Evolutionary conservation across 1,139 yeast species (phyloP), one percentile per base, ranked within the genome.

Genomic region (Pichia sp.): DNA sequence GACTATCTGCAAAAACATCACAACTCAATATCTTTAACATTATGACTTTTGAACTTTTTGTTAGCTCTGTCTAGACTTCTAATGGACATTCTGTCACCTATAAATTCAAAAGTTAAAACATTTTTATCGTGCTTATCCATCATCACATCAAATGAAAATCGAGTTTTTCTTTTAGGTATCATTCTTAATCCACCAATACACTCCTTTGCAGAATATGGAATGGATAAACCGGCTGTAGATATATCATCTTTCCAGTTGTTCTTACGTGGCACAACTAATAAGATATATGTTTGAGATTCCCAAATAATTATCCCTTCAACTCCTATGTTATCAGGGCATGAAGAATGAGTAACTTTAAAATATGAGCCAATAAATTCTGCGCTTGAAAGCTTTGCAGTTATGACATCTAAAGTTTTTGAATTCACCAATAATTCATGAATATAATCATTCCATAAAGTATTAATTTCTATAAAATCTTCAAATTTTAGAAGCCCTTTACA

Each of bases 361-460:
- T 69, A 63, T 20, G 95, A 80, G 3, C 98, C 97, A 57, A 85
- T 85, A 64, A 76, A 86, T 60, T 92, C 98, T 1, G 96, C 92
- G 53, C 83, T 74, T 0, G 92, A 76, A 34, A 90, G 66, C 58
- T 83, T 82, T 5, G 79, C 70, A 23, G 83, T 64, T 0, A 75
- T 55, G 5, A 43, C 20, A 26, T 67, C 67, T 11, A 69, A 47
- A 16, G 59, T 52, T 22, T 37, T 45, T 23, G 51, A 47, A 32
- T 53, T 56, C 6, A 49, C 43, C 5, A 84, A 53, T n/a, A 85
- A 65, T 36, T 77, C 79, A 30, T 66, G 66, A 48, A 80, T 76
- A 59, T 86, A 86, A 15, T 66, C 66, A 34, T 71, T 73, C 95
- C 95, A 86, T 25, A 86, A 65, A 18, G 59, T 56, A 59, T 81